These are phyloP conservation scores for Athelia psychrophila DNA, from an alignment of 1,284 basidiomycete species.

Conservation along the genomic window DNA sequence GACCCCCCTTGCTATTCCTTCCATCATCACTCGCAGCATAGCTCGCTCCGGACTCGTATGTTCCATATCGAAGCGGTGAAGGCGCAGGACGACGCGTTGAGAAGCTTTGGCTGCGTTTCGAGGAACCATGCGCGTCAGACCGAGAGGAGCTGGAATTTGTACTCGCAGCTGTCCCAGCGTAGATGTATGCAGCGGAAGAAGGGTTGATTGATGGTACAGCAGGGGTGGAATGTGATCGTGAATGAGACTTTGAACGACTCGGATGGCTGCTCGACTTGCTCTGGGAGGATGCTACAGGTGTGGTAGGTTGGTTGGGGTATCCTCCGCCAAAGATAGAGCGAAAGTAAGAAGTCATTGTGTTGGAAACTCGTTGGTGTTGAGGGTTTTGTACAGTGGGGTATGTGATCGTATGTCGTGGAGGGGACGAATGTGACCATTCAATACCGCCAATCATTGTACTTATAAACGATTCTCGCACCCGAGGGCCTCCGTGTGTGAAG, in stretches of 20 bases:
- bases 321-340: constrained; percentile 33
- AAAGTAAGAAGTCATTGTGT: constrained; percentile 32
- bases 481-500: not conserved
- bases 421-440: not conserved
- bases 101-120: constrained; percentile 28
- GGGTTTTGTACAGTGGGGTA: not conserved
- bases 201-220: constrained; percentile 4
- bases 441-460: not conserved
- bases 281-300: constrained; percentile 8
- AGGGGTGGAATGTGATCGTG: constrained; percentile 23
- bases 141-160: constrained; percentile 17
- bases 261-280: not conserved
- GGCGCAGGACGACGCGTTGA: constrained; percentile 25
- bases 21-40: constrained; percentile 22
- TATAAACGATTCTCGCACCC: constrained; percentile 1
- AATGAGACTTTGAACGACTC: constrained; percentile 17
- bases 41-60: constrained; percentile 21
- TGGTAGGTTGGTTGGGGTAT: constrained; percentile 13
- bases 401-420: not conserved
- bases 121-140: no score
- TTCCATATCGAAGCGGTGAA: constrained; percentile 34
- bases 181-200: constrained; percentile 9
- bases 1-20: constrained; percentile 14
- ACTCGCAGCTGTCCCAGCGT: constrained; percentile 12
- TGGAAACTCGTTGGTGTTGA: not conserved